Conservation (phyloP, 2,329 filamentous ascomycete species). For the Alternaria sp. region DNA sequence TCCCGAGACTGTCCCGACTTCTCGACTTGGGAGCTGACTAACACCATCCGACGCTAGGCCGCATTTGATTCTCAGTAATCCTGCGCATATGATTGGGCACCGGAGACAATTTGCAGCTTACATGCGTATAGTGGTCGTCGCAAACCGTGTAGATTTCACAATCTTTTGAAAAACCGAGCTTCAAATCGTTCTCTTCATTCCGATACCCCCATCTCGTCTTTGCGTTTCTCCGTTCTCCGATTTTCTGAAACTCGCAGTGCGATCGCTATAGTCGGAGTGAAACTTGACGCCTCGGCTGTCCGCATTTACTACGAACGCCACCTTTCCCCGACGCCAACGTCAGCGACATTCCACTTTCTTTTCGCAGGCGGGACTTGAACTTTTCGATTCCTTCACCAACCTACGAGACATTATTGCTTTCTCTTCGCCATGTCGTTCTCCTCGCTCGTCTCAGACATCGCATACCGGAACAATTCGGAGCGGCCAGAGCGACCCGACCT, state of each 20-base stretch:
- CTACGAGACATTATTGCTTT: not conserved
- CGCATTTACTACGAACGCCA: conserved; percentile 10
- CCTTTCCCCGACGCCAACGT: conserved; percentile 6
- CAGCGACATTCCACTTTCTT: not conserved
- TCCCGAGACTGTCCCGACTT: not conserved
- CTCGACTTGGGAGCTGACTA: not conserved
- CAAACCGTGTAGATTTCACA: not conserved
- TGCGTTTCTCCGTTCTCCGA: not conserved
- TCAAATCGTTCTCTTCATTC: not conserved
- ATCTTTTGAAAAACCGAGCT: not conserved
- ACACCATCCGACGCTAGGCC: conserved; percentile 1
- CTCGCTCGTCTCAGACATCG: conserved; percentile 59
- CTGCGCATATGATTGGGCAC: conserved; percentile 9
- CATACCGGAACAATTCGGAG: conserved; percentile 53
- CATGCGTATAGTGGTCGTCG: conserved; percentile 3
- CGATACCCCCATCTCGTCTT: not conserved
- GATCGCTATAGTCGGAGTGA: not conserved
- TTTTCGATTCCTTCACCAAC: not conserved
- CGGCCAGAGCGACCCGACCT: conserved; percentile 46
- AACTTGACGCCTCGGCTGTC: conserved; percentile 18
- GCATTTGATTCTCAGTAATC: conserved; percentile 14
- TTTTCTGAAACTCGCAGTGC: not conserved
- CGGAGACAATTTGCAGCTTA: conserved; percentile 12
- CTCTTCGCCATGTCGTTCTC: conserved; percentile 57
- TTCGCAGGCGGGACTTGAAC: not conserved